Percentiles rank a stretch among this genome's conserved stretches.
These are phyloP conservation scores for Pochonia chlamydosporia DNA, from an alignment of 2,329 filamentous ascomycete species.

Conservation along the genomic window DNA sequence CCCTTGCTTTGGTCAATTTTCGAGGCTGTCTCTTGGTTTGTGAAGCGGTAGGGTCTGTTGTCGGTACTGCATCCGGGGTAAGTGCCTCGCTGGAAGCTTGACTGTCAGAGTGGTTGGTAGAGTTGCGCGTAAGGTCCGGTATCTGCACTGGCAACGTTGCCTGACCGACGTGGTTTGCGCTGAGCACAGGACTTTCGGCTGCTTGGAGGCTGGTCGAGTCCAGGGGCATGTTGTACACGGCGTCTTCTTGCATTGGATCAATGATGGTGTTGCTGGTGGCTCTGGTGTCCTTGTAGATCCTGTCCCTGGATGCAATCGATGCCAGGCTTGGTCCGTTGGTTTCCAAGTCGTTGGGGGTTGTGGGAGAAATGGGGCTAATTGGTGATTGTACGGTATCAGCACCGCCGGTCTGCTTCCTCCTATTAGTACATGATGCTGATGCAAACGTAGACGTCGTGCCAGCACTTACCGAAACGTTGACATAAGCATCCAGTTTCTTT, in stretches of 20 bases:
- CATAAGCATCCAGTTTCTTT: conserved; percentile 65
- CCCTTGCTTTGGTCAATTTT: conserved; percentile 36
- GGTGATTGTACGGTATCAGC: conserved; percentile 2
- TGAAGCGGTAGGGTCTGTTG: conserved; percentile 14
- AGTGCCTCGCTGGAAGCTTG: conserved; percentile 28
- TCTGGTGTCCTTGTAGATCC: not conserved
- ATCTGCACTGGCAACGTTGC: not conserved
- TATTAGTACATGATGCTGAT: too few relatives aligned
- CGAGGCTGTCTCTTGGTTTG: conserved; percentile 30
- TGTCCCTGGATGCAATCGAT: conserved; percentile 5
- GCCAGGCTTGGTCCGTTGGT: conserved; percentile 4
- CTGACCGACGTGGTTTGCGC: conserved; percentile 6
- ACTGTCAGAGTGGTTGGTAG: conserved; percentile 16
- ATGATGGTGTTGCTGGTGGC: conserved; percentile 10
- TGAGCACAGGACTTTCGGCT: conserved; percentile 20
- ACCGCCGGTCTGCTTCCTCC: not conserved
- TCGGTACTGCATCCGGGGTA: conserved; percentile 17
- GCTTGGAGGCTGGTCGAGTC: conserved; percentile 18
- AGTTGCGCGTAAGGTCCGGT: not conserved
- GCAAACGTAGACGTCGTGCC: too few relatives aligned
- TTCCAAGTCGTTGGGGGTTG: conserved; percentile 12
- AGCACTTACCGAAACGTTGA: conserved; percentile 30
- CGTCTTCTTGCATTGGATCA: conserved; percentile 25
- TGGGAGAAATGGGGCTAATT: conserved; percentile 11
- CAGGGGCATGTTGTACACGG: conserved; percentile 26